Evolutionary conservation across 2,329 filamentous ascomycete species (phyloP).

Genomic region (Periconia sp.): DNA sequence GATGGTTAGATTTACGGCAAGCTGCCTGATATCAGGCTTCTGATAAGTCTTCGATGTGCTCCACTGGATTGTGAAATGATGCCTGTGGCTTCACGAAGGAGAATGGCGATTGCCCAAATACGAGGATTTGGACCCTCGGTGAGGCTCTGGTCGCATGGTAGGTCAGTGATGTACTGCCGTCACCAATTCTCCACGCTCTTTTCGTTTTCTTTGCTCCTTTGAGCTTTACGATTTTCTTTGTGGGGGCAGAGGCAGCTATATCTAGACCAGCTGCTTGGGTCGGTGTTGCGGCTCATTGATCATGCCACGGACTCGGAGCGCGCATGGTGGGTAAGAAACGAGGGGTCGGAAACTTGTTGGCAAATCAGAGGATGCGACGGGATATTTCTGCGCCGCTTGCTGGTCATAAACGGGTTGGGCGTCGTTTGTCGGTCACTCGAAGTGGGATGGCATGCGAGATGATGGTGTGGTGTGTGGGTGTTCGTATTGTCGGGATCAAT

Average conservation of each 20-base stretch:
- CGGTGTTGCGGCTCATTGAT: constrained; percentile 22
- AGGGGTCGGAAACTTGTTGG: constrained; percentile 20
- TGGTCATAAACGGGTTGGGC: not conserved
- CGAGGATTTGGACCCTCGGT: constrained; percentile 8
- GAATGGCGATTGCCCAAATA: constrained; percentile 8
- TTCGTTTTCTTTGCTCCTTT: constrained; percentile 25
- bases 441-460: constrained; percentile 10
- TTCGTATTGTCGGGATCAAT: constrained; percentile 6
- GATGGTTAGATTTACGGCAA: constrained; percentile 9
- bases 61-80: constrained; percentile 10
- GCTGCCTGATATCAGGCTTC: constrained; percentile 6
- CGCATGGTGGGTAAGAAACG: constrained; percentile 10
- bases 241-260: constrained; percentile 19
- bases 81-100: constrained; percentile 8
- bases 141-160: too few relatives aligned
- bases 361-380: constrained; percentile 18
- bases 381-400: constrained; percentile 15
- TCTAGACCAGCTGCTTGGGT: constrained; percentile 13
- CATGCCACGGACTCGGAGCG: constrained; percentile 8
- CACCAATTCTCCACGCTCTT: constrained; percentile 17
- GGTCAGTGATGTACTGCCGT: too few relatives aligned
- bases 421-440: constrained; percentile 10
- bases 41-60: constrained; percentile 1
- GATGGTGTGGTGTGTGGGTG: not conserved
- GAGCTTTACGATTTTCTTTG: constrained; percentile 7